Base-by-base conservation (phyloP, 768 basidiomycete species). In the Rhodotorula paludigena region DNA sequence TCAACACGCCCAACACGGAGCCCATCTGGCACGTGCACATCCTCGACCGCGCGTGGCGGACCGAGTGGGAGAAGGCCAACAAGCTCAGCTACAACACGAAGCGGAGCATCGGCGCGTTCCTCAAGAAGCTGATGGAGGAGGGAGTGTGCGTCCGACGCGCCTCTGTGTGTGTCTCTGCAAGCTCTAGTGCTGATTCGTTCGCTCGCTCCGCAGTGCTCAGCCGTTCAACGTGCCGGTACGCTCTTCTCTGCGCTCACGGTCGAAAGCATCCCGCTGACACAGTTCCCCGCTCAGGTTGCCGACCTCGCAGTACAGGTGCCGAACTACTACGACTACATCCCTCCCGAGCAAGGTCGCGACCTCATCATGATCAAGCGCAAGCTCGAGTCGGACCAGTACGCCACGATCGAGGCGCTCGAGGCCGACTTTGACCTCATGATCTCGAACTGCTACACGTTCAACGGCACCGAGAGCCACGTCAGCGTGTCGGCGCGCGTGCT, bases 341-440 rank as follows among this genome's bases (percentile, higher is more conserved):
- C 88, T 9, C 83, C 82, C 68, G 90, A 89, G 76, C 86, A 93
- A 71, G 90, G 90, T 5, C 86, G 94, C 51, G 94, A 98, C 78
- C 80, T 98, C 61, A 80, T 82, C 69, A 87, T 87, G 57, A 93
- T 98, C 74, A 84, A 87, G 68, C 82, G 82, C 74, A 91, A 88
- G 77, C 81, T 97, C 65, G 89, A 91, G 64, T 80, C 80, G 41
- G 91, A 92, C 80, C 88, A 87, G 78, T 93, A 93, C 77, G 86
- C 87, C 39, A 83, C 85, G 5, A 78, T 85, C 58, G 88, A 89
- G 53, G 85, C 85, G 5, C 86, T 94, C 74, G 88, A 90, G 76
- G 87, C 86, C 3, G 94, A 98, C 76, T 79, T 93, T 60, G 84
- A 87, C 51, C 82, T 93, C 49, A 94, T 98, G 92, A 78, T 90